Evolutionary conservation across 768 basidiomycete genomes (phyloP), one percentile per base, ranked within the genome.

Genomic region (Candolleomyces eurysporus): DNA sequence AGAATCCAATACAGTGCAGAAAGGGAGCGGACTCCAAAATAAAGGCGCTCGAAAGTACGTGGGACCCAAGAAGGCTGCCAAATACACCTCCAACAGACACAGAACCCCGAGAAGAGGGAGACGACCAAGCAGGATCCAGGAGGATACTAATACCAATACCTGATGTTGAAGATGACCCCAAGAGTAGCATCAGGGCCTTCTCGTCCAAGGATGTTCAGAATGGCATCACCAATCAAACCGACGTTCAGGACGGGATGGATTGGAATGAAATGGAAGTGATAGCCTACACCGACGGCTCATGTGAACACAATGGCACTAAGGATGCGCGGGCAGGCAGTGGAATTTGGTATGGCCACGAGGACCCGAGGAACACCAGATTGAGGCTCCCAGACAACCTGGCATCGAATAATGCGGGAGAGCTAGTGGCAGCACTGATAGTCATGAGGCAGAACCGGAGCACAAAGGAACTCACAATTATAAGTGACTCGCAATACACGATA

Each of bases 401-500:
- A 3, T 17, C 45, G 1, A 46, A 46, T 9, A 46, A 46, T 17
- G 19, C 16, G 1, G 45, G 71, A 0, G 58, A 69, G 0, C 48
- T 66, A 16, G 42, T 19, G 0, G 66, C 70, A 16, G 42, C 58
- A 0, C 42, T 64, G 22, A n/a, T 11, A 13, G 48, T 48, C 0
- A n/a, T 19, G 0, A 48, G 43, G 36, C 31, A 13, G 31, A 26
- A 2, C 26, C 52, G 0, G 39, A 9, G 0, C 13, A 22, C 22
- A 5, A 16, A n/a, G 49, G 5, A 6, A 21, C 46, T 61, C 16
- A 43, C 26, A 21, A 64, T 71, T 0, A 19, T 46, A 0, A 65
- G 53, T 7, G 63, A 70, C 62, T 72, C 69, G 1, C 30, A 60
- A 50, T 60, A 67, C 16, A 36, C 36, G 0, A 64, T 71, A 4